These are phyloP conservation scores for Rhodosporidiobolus odoratus DNA, from an alignment of 768 basidiomycete genomes.

Conservation along the genomic window DNA sequence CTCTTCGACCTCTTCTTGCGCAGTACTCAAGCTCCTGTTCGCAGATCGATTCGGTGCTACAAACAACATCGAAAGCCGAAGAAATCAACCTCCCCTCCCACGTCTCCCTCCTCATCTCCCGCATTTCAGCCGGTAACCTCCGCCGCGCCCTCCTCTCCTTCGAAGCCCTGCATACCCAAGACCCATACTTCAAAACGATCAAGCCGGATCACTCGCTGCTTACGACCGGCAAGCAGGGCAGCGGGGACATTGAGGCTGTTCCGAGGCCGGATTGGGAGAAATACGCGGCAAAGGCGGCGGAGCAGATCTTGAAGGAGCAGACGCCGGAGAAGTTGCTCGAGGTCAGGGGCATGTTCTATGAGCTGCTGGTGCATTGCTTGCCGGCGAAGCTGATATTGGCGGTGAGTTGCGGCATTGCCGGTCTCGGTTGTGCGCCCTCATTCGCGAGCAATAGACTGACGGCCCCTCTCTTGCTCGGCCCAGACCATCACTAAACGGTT, in stretches of 20 bases:
- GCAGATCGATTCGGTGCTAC: constrained; percentile 75
- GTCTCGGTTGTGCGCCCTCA: no score
- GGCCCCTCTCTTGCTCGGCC: background rate
- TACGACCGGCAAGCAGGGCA: constrained; percentile 15
- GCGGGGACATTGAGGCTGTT: constrained; percentile 36
- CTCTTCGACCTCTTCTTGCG: background rate
- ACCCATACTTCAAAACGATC: constrained; percentile 35
- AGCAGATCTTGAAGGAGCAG: constrained; percentile 83
- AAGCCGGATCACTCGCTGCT: constrained; percentile 33
- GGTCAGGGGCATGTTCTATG: constrained; percentile 87
- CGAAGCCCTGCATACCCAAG: constrained; percentile 95
- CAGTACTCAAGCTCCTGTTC: background rate
- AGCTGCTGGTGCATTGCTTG: constrained; percentile 92
- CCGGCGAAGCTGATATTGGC: constrained; percentile 86
- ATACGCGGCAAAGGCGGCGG: constrained; percentile 86
- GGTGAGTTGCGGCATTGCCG: no score
- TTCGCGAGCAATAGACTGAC: background rate
- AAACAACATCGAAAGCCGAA: constrained; percentile 72
- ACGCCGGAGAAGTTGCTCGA: constrained; percentile 82
- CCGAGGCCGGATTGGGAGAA: constrained; percentile 99
- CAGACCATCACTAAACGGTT: constrained; percentile 88
- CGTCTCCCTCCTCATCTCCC: constrained; percentile 66
- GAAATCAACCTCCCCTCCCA: constrained; percentile 74
- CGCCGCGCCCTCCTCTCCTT: constrained; percentile 90
- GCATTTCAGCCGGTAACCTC: constrained; percentile 80